These are phyloP conservation scores for Leccinum truebloodii DNA, from an alignment of 768 basidiomycete genomes.

Conservation along the genomic window DNA sequence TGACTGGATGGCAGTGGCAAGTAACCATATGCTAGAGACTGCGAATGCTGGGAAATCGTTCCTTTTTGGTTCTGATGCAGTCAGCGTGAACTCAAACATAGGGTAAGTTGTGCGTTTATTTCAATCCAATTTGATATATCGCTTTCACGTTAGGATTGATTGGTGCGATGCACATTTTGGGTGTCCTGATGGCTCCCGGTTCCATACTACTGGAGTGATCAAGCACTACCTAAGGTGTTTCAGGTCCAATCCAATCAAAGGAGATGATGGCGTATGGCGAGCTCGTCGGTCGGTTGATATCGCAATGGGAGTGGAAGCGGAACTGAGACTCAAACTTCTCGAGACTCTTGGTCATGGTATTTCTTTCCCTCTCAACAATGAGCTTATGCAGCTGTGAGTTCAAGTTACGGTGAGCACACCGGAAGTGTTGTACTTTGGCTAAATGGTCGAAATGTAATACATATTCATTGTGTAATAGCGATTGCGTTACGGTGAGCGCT, in stretches of 20 bases:
- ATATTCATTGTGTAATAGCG: too few species aligned
- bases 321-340: slow-evolving; percentile 20
- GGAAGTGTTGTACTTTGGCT: not conserved
- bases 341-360: slow-evolving; percentile 15
- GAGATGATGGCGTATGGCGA: slow-evolving; percentile 20
- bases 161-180: slow-evolving; percentile 27
- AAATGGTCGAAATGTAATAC: not conserved
- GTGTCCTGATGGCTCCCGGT: slow-evolving; percentile 18
- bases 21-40: slow-evolving; percentile 19
- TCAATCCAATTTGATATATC: not conserved
- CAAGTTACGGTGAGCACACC: not conserved
- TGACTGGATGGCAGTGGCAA: slow-evolving; percentile 22
- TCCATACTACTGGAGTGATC: slow-evolving; percentile 14
- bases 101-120: slow-evolving; percentile 10
- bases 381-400: not conserved
- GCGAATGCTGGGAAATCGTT: slow-evolving; percentile 21
- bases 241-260: slow-evolving; percentile 24
- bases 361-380: slow-evolving; percentile 7
- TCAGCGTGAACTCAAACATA: slow-evolving; percentile 27
- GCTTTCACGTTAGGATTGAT: slow-evolving; percentile 17
- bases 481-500: too few species aligned
- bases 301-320: slow-evolving; percentile 25
- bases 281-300: slow-evolving; percentile 22
- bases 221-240: slow-evolving; percentile 28
- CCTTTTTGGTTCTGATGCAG: slow-evolving; percentile 9